phyloP scores from a whole-genome alignment of 257 asterid species.

The Thymus quinquecostatus region DNA sequence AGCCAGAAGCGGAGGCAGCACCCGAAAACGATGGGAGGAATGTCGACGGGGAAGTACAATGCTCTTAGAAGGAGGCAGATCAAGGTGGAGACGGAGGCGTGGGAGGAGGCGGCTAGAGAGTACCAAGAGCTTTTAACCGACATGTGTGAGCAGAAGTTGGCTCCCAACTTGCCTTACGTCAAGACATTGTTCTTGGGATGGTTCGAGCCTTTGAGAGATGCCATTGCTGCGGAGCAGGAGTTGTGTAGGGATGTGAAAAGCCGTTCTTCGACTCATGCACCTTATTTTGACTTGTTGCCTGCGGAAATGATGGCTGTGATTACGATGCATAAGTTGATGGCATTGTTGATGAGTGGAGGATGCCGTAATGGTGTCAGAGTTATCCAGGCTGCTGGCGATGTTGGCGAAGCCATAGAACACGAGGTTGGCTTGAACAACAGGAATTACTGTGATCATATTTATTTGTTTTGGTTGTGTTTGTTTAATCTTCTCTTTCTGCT shows the following conservation, averaged over 20 bases:
- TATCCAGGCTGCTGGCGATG: constrained; percentile 71
- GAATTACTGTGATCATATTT: background rate
- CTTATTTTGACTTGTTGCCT: constrained; percentile 68
- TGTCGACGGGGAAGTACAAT: constrained; percentile 69
- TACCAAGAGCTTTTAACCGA: constrained; percentile 80
- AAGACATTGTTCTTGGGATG: constrained; percentile 90
- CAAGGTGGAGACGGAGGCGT: constrained; percentile 85
- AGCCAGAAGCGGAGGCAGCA: constrained; percentile 45
- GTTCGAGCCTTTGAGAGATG: constrained; percentile 93
- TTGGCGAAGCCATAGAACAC: constrained; percentile 93
- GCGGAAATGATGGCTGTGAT: constrained; percentile 97
- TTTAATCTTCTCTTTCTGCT: background rate
- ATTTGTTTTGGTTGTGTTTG: background rate
- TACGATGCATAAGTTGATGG: constrained; percentile 95
- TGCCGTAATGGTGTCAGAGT: constrained; percentile 73
- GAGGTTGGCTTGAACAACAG: constrained; percentile 59
- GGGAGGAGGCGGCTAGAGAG: constrained; percentile 89
- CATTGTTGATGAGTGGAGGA: constrained; percentile 83
- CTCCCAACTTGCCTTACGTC: constrained; percentile 90
- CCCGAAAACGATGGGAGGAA: constrained; percentile 59
- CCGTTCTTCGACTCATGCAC: constrained; percentile 53
- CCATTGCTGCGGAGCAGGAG: constrained; percentile 81
- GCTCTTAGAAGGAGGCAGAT: constrained; percentile 76
- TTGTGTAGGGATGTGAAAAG: constrained; percentile 58
- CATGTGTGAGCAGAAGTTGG: constrained; percentile 95